phyloP scores from a whole-genome alignment of 1,139 yeast species.

The Yamadazyma songkhlaensis region DNA sequence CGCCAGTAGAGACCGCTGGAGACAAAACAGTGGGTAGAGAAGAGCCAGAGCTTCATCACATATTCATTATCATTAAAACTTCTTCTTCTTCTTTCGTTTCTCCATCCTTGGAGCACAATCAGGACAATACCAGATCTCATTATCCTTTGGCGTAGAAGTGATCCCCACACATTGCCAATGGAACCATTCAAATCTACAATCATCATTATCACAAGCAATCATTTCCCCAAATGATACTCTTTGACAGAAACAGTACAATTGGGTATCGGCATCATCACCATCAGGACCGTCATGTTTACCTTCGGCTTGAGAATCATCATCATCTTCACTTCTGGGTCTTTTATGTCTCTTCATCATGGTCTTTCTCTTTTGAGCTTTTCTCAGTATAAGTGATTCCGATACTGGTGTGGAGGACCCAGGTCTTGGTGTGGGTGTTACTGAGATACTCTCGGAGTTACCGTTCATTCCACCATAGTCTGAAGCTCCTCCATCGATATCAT shows the following conservation, averaged over 20 bases:
- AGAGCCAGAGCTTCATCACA: no score
- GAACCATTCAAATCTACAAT: conserved; percentile 86
- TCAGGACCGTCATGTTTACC: conserved; percentile 19
- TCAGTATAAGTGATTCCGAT: conserved; percentile 16
- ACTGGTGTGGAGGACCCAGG: conserved; percentile 22
- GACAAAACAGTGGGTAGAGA: no score
- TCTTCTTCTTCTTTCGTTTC: conserved; percentile 45
- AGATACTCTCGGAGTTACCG: conserved; percentile 16
- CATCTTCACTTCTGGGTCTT: conserved; percentile 23
- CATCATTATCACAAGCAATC: conserved; percentile 87
- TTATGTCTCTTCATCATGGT: conserved; percentile 25
- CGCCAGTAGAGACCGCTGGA: no score
- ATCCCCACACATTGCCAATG: conserved; percentile 85
- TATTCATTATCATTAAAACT: conserved; percentile 12
- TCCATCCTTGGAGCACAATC: conserved; percentile 55
- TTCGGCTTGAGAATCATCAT: conserved; percentile 12
- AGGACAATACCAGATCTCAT: conserved; percentile 70
- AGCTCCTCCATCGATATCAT: conserved; percentile 16
- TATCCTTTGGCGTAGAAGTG: conserved; percentile 64
- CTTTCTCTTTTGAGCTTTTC: conserved; percentile 28
- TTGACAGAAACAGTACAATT: conserved; percentile 77
- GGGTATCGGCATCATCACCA: conserved; percentile 63
- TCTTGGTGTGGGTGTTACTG: conserved; percentile 35
- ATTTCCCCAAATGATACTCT: conserved; percentile 85
- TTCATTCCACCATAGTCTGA: conserved; percentile 15